Conservation (phyloP, 1,284 basidiomycete species). For the Sanghuangporus sanghuang region DNA sequence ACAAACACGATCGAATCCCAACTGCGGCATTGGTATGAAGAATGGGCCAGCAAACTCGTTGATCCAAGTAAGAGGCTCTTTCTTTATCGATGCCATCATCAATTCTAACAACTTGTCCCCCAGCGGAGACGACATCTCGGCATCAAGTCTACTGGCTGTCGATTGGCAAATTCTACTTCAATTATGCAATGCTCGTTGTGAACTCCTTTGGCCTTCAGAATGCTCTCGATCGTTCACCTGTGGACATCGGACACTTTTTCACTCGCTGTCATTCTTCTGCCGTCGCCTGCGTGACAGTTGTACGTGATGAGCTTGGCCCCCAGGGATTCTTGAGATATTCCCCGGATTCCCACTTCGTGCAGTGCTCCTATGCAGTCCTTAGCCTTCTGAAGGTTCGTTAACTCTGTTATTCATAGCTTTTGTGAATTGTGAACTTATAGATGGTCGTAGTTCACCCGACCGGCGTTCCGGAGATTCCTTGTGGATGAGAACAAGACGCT, state of each 20-base stretch:
- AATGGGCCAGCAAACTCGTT: slow-evolving; percentile 39
- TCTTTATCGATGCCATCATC: not conserved
- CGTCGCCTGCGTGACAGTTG: slow-evolving; percentile 58
- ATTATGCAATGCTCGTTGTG: slow-evolving; percentile 82
- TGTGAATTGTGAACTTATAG: slow-evolving; percentile 24
- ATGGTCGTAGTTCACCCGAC: slow-evolving; percentile 62
- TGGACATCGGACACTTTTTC: slow-evolving; percentile 86
- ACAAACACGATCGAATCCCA: slow-evolving; percentile 85
- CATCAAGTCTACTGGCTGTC: slow-evolving; percentile 42
- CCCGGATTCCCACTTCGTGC: slow-evolving; percentile 90
- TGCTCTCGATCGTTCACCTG: slow-evolving; percentile 69
- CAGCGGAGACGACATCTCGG: not conserved
- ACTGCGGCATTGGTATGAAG: slow-evolving; percentile 61
- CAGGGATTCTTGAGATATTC: slow-evolving; percentile 78
- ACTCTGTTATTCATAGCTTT: slow-evolving; percentile 1
- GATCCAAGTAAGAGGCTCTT: slow-evolving; percentile 4
- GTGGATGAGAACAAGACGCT: slow-evolving; percentile 71
- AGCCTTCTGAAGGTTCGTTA: slow-evolving; percentile 76
- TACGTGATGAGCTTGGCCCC: slow-evolving; percentile 74
- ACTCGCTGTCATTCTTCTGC: slow-evolving; percentile 78
- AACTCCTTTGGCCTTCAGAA: slow-evolving; percentile 96
- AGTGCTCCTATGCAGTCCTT: slow-evolving; percentile 83
- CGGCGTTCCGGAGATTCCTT: slow-evolving; percentile 74
- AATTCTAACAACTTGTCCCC: not conserved
- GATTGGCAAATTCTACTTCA: slow-evolving; percentile 72